Evolutionary conservation across 2,329 filamentous ascomycete genomes (phyloP).

Genomic region (Taxawa tesnikishii): DNA sequence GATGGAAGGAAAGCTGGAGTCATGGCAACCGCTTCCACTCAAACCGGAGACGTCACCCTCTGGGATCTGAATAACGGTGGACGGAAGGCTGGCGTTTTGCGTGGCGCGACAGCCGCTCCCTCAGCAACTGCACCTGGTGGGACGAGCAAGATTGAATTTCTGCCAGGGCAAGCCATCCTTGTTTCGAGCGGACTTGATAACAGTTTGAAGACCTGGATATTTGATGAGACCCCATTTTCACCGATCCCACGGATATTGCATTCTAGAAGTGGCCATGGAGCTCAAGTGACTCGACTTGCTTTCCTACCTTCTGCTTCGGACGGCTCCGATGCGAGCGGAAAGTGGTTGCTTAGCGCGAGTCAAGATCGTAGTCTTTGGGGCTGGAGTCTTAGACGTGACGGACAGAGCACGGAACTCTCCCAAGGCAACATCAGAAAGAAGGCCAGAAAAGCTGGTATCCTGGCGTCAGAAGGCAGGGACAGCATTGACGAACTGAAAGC

Average conservation of each 20-base stretch:
- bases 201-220: constrained; percentile 90
- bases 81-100: constrained; percentile 71
- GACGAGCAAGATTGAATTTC: constrained; percentile 78
- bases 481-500: constrained; percentile 60
- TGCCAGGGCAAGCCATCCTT: constrained; percentile 78
- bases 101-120: constrained; percentile 77
- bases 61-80: constrained; percentile 93
- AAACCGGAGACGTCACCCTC: constrained; percentile 79
- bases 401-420: constrained; percentile 84
- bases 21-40: constrained; percentile 77
- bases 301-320: constrained; percentile 86
- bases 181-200: constrained; percentile 89
- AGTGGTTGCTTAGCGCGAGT: constrained; percentile 87
- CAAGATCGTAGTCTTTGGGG: constrained; percentile 89
- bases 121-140: constrained; percentile 61
- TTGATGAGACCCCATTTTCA: constrained; percentile 83
- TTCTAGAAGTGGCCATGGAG: constrained; percentile 76
- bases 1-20: constrained; percentile 78
- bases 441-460: constrained; percentile 73
- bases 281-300: constrained; percentile 65
- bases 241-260: constrained; percentile 77
- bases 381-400: constrained; percentile 88
- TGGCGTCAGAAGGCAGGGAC: constrained; percentile 27
- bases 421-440: constrained; percentile 82
- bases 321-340: constrained; percentile 74